Conservation (phyloP, 163 green algal genomes). For the Coccomyxa subellipsoidea region DNA sequence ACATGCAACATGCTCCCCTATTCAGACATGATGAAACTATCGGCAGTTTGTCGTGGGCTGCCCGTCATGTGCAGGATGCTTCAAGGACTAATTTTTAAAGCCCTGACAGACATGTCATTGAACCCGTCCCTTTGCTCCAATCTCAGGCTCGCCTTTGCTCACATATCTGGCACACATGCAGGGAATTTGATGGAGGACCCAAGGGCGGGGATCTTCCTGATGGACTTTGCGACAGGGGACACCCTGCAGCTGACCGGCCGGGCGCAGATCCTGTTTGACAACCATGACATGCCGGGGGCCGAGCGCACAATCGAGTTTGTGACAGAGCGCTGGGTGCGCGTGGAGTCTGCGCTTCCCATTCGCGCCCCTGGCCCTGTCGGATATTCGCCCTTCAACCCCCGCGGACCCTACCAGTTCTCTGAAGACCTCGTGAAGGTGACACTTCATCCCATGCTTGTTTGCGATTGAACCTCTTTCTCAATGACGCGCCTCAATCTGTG, state of each 20-base stretch:
- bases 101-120: no score
- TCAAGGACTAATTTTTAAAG: no score
- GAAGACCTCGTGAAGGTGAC: not conserved
- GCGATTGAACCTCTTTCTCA: no score
- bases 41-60: no score
- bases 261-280: conserved; percentile 11
- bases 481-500: no score
- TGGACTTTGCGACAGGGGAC: not conserved
- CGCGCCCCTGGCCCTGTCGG: conserved; percentile 1
- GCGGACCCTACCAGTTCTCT: not conserved
- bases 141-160: not conserved
- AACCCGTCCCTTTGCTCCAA: no score
- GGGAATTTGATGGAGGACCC: not conserved
- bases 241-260: not conserved
- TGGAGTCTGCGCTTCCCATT: conserved; percentile 8
- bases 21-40: no score
- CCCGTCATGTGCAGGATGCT: no score
- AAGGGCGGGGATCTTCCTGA: not conserved
- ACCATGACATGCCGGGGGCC: conserved; percentile 30
- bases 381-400: conserved; percentile 21
- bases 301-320: conserved; percentile 18
- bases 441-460: not conserved
- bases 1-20: no score
- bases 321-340: conserved; percentile 14
- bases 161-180: not conserved